Conservation (phyloP, 805 yeast genomes). For the Teunomyces aglyptinius region DNA sequence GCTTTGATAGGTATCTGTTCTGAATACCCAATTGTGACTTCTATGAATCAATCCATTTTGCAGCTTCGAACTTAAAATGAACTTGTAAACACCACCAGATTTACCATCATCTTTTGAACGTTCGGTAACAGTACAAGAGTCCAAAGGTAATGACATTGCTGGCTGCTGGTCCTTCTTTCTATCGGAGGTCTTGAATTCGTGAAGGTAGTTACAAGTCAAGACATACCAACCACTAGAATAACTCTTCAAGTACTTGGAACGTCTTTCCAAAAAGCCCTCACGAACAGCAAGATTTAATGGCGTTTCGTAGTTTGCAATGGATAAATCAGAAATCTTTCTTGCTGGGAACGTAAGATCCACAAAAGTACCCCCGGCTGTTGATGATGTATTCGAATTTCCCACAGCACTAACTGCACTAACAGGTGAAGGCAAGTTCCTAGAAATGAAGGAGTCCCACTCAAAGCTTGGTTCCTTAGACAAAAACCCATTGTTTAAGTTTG, state of each 20-base stretch:
- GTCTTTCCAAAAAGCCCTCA: slow-evolving; percentile 80
- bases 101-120: slow-evolving; percentile 72
- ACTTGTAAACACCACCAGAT: slow-evolving; percentile 61
- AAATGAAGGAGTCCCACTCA: slow-evolving; percentile 87
- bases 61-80: slow-evolving; percentile 69
- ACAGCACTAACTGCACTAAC: slow-evolving; percentile 25
- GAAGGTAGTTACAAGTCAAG: slow-evolving; percentile 81
- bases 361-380: slow-evolving; percentile 34
- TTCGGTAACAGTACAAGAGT: slow-evolving; percentile 78
- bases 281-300: slow-evolving; percentile 63
- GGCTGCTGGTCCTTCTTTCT: slow-evolving; percentile 80
- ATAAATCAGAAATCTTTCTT: slow-evolving; percentile 46
- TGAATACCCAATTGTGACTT: slow-evolving; percentile 93
- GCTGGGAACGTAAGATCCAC: slow-evolving; percentile 40
- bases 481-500: slow-evolving; percentile 61
- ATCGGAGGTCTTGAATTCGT: slow-evolving; percentile 84
- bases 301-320: slow-evolving; percentile 66
- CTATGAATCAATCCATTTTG: slow-evolving; percentile 71
- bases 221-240: slow-evolving; percentile 91
- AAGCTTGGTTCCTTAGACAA: slow-evolving; percentile 72
- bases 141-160: slow-evolving; percentile 75
- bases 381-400: slow-evolving; percentile 22
- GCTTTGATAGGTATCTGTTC: slow-evolving; percentile 75
- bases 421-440: slow-evolving; percentile 53
- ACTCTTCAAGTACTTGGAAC: slow-evolving; percentile 89